A percentile compares a stretch with the other conserved stretches of the same genome.
phyloP scores from a whole-genome alignment of 257 asterid species.

The Leonotis leonurus region DNA sequence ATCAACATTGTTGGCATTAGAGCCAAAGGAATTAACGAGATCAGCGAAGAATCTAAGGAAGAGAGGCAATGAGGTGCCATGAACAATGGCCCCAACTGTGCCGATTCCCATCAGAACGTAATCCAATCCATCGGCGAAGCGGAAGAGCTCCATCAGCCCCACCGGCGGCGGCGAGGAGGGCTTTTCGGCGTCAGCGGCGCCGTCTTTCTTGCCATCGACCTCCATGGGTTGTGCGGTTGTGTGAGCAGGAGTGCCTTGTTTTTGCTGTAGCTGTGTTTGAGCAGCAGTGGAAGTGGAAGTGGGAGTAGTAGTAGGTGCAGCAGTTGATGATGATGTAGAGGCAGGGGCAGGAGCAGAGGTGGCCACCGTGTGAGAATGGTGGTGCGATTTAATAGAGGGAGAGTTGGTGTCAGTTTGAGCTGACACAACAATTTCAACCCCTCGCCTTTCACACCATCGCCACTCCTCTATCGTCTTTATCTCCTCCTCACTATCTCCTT shows the following conservation, averaged over 20 bases:
- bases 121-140: conserved; percentile 89
- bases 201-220: conserved; percentile 32
- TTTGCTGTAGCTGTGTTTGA: background rate
- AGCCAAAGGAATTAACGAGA: conserved; percentile 94
- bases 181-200: conserved; percentile 37
- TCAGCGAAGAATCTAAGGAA: conserved; percentile 97
- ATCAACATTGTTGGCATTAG: conserved; percentile 82
- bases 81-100: conserved; percentile 84
- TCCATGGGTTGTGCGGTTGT: conserved; percentile 15
- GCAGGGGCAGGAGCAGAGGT: background rate
- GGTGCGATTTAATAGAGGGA: conserved; percentile 38
- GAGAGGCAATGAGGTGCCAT: conserved; percentile 88
- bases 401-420: conserved; percentile 17
- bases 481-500: conserved; percentile 41
- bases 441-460: conserved; percentile 81
- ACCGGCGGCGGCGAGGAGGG: conserved; percentile 43
- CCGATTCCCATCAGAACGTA: conserved; percentile 73
- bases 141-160: conserved; percentile 59
- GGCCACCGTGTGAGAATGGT: conserved; percentile 6
- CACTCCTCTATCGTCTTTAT: conserved; percentile 63
- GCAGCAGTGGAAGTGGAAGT: background rate
- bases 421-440: conserved; percentile 60
- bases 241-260: background rate
- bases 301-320: conserved; percentile 5
- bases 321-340: too few species aligned